Conservation (phyloP, 2,329 filamentous ascomycete species). For the Epichloe gansuensis region DNA sequence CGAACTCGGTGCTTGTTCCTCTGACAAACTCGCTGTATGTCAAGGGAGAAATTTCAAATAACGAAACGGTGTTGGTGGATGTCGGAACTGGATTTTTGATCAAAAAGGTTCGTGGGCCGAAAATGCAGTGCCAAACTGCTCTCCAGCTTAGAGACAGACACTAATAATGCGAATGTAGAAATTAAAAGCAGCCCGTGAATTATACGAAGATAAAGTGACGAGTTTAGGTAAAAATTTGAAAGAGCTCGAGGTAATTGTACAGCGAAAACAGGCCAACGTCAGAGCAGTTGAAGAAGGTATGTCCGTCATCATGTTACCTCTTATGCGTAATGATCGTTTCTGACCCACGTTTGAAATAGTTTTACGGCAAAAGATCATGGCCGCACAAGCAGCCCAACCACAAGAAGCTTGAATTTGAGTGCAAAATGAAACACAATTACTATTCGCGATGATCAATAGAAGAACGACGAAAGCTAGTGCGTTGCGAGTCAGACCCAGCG, state of each 20-base stretch:
- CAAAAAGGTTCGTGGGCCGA: constrained; percentile 55
- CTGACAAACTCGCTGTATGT: constrained; percentile 93
- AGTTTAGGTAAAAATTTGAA: constrained; percentile 40
- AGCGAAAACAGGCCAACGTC: constrained; percentile 70
- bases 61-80: constrained; percentile 74
- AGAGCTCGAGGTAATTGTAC: constrained; percentile 43
- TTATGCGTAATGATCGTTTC: background rate
- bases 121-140: no score
- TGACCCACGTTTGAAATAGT: constrained; percentile 14
- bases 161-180: constrained; percentile 24
- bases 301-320: constrained; percentile 5
- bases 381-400: background rate
- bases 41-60: constrained; percentile 61
- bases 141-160: background rate
- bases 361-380: constrained; percentile 21
- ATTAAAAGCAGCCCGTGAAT: constrained; percentile 38
- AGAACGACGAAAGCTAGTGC: background rate
- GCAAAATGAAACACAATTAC: background rate
- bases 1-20: constrained; percentile 67
- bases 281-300: constrained; percentile 79
- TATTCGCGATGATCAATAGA: background rate
- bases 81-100: constrained; percentile 90
- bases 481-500: background rate
- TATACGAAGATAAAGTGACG: constrained; percentile 44
- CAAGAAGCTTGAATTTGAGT: background rate